phyloP scores from a whole-genome alignment of 192 early-diverging fungal species.

The Gaertneriomyces sp. region DNA sequence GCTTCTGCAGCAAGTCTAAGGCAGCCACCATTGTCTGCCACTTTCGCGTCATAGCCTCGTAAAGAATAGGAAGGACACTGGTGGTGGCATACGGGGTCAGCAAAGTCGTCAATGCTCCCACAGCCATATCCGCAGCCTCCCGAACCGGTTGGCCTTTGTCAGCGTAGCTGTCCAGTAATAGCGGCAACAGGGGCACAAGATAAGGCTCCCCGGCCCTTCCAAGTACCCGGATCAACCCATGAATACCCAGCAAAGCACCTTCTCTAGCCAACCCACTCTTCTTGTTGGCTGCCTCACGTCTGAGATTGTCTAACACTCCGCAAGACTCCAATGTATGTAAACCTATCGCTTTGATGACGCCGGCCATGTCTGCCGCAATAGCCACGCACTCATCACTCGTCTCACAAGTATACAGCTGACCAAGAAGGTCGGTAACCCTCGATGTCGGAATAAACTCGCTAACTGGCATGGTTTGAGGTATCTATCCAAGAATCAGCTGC shows the following conservation, averaged over 20 bases:
- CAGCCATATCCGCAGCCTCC: constrained; percentile 43
- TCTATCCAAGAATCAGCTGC: too few species aligned
- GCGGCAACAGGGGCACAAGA: constrained; percentile 53
- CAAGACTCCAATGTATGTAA: constrained; percentile 28
- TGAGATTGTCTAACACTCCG: constrained; percentile 35
- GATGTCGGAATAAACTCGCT: constrained; percentile 15
- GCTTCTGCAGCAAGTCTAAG: constrained; percentile 27
- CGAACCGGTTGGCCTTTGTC: constrained; percentile 50
- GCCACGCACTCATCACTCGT: constrained; percentile 43
- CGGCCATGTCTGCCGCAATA: constrained; percentile 39
- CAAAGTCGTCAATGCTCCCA: constrained; percentile 12
- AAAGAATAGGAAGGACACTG: constrained; percentile 29
- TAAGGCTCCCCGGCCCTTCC: constrained; percentile 57
- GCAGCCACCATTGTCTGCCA: constrained; percentile 50
- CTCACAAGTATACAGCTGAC: constrained; percentile 43
- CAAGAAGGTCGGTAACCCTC: constrained; percentile 26
- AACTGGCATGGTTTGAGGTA: background rate
- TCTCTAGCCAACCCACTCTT: constrained; percentile 47
- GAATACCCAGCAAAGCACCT: constrained; percentile 42
- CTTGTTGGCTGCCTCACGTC: constrained; percentile 40
- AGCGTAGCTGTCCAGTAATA: constrained; percentile 58
- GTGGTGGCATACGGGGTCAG: constrained; percentile 19
- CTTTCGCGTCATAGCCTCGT: constrained; percentile 35
- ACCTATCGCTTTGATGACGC: constrained; percentile 27
- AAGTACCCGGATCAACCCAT: constrained; percentile 31